Conservation (phyloP, 768 basidiomycete species). For the Dioszegia hungarica region DNA sequence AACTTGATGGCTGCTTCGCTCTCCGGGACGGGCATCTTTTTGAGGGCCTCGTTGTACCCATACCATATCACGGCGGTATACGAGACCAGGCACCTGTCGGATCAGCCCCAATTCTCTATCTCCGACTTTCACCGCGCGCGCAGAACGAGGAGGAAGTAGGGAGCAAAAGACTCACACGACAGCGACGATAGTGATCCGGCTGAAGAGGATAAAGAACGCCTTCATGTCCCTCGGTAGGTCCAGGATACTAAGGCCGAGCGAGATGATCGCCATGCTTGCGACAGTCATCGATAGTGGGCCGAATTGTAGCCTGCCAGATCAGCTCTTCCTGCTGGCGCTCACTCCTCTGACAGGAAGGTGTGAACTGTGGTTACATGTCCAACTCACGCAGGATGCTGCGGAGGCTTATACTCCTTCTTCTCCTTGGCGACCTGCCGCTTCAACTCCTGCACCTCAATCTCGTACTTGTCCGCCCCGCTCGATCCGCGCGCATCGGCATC, state of each 20-base stretch:
- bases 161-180: conserved; percentile 20
- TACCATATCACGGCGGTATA: conserved; percentile 35
- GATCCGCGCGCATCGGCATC: conserved; percentile 12
- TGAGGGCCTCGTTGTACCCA: conserved; percentile 32
- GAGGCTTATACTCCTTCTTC: conserved; percentile 13
- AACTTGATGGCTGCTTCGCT: conserved; percentile 13
- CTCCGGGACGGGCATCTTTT: conserved; percentile 14
- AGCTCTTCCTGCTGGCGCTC: neutral
- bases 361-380: too few relatives aligned
- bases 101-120: too few relatives aligned
- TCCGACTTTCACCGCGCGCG: too few relatives aligned
- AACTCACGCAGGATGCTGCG: conserved; percentile 39
- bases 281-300: conserved; percentile 34
- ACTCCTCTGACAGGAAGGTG: neutral
- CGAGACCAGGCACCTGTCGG: conserved; percentile 21
- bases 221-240: conserved; percentile 3
- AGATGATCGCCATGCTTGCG: conserved; percentile 30
- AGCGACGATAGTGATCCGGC: conserved; percentile 27
- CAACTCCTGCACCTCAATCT: conserved; percentile 19
- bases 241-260: conserved; percentile 24
- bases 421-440: conserved; percentile 28
- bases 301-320: conserved; percentile 29
- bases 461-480: conserved; percentile 9
- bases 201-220: conserved; percentile 32
- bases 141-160: neutral